Evolutionary conservation across 164 flowering plant species (phyloP), one percentile per base, ranked within the genome.

Genomic region (Magnolia officinalis): DNA sequence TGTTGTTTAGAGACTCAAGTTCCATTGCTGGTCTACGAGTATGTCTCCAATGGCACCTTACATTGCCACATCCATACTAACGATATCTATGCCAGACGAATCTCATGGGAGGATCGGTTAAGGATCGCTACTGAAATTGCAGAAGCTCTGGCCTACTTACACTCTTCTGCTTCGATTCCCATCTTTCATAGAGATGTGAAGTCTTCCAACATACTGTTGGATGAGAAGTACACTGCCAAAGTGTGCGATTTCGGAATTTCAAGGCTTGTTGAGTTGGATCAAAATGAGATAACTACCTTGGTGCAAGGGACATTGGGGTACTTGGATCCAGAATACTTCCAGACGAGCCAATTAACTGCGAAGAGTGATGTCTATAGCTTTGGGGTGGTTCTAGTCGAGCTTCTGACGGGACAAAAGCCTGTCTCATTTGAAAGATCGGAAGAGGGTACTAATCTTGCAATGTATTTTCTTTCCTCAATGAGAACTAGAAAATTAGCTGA

Each of bases 161-260:
- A 86, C 75, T 80, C 84, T 24, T 84, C 81, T 20, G 83, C 86
- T 63, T 76, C 82, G 0, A 72, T 65, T 18, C 84, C 85, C 0
- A 75, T 82, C 19, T 77, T 84, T 20, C 86, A 81, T 70, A 67
- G 88, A 66, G 86, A 83, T 70, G 79, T 85, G 14, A 83, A 84
- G 79, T 83, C 85, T 26, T 68, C 85, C 18, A 85, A 85, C 71
- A 84, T 85, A 37, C 63, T 83, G 2, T 14, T 85, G 59, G 85
- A 85, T 50, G 74, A 81, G 1, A 75, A 73, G 9, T 80, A 75
- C 74, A 80, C 80, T 0, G 81, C 87, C 1, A 86, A 84, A 37
- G 77, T 86, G 23, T 70, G 84, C 0, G 84, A 86, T 63, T 86
- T 86, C 70, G 89, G 87, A 11, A 78, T 80, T 10, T 83, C 87